Conservation (phyloP, 352 stramenopile species). For the Pythium oligandrum region DNA sequence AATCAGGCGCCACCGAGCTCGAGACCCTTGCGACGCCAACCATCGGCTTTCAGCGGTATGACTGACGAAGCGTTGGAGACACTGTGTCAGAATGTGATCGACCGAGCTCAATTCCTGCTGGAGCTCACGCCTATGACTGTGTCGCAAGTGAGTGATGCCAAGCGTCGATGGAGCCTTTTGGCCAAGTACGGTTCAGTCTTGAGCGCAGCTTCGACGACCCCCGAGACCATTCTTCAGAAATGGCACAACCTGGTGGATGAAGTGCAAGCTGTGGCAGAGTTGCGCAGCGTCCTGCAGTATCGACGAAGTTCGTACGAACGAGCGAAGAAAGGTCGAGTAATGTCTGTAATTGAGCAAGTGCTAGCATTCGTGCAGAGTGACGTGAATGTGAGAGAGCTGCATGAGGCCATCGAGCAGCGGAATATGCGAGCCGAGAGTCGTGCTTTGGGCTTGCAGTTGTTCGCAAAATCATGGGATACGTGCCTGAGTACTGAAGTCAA, state of each 20-base stretch:
- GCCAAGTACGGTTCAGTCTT: slow-evolving; percentile 72
- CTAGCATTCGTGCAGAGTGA: slow-evolving; percentile 85
- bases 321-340: slow-evolving; percentile 37
- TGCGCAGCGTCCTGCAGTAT: slow-evolving; percentile 69
- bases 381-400: slow-evolving; percentile 53
- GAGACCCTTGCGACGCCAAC: slow-evolving; percentile 47
- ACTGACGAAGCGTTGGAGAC: slow-evolving; percentile 64
- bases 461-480: slow-evolving; percentile 25
- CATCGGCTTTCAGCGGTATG: slow-evolving; percentile 75
- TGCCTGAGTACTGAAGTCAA: slow-evolving; percentile 24
- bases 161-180: slow-evolving; percentile 60
- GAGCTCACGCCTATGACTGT: slow-evolving; percentile 73
- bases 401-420: slow-evolving; percentile 32
- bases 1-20: slow-evolving; percentile 3
- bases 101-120: slow-evolving; percentile 63
- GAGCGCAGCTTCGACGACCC: slow-evolving; percentile 16
- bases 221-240: slow-evolving; percentile 54
- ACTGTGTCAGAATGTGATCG: slow-evolving; percentile 70
- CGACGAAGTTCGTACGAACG: slow-evolving; percentile 63
- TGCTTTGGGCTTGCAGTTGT: slow-evolving; percentile 39
- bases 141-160: slow-evolving; percentile 60
- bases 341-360: slow-evolving; percentile 80
- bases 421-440: slow-evolving; percentile 45
- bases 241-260: slow-evolving; percentile 82
- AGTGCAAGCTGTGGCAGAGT: slow-evolving; percentile 65